Evolutionary conservation across 2,329 filamentous ascomycete species (phyloP).

Genomic region (Pezicula rhizophila): DNA sequence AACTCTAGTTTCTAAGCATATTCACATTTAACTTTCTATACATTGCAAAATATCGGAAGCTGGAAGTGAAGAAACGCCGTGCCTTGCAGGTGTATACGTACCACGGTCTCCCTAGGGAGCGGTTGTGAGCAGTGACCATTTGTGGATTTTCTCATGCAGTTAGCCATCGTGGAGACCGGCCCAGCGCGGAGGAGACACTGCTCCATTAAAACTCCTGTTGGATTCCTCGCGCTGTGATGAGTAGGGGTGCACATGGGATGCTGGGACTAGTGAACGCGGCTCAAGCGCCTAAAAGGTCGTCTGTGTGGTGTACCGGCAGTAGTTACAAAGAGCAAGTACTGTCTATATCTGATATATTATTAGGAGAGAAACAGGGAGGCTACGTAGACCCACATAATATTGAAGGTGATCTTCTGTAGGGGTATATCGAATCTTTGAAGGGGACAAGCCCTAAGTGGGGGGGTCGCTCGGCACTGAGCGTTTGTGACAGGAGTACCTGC

Average conservation of each 20-base stretch:
- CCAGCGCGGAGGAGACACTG: too few species aligned
- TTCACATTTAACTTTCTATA: too few species aligned
- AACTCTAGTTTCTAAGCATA: too few species aligned
- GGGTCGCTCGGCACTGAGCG: not conserved
- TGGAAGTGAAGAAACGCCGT: too few species aligned
- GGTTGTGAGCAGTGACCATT: not conserved
- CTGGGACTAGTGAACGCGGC: too few species aligned
- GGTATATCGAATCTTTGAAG: not conserved
- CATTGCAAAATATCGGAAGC: too few species aligned
- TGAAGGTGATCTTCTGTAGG: not conserved
- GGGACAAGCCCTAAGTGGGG: not conserved
- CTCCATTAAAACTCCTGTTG: too few species aligned
- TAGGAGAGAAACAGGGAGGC: not conserved
- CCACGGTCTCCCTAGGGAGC: not conserved
- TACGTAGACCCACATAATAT: not conserved
- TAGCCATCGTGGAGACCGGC: too few species aligned
- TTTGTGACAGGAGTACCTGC: not conserved
- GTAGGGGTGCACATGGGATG: too few species aligned
- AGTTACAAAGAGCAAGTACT: not conserved
- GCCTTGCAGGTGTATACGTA: slow-evolving; percentile 8
- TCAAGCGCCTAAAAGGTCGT: not conserved
- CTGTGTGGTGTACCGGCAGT: not conserved
- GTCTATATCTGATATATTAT: not conserved
- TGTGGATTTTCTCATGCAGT: too few species aligned
- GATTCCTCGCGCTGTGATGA: too few species aligned